Percentiles rank a stretch among this genome's conserved stretches.
These are phyloP conservation scores for Hortiboletus flavorubellus DNA, from an alignment of 768 basidiomycete species.

Conservation along the genomic window DNA sequence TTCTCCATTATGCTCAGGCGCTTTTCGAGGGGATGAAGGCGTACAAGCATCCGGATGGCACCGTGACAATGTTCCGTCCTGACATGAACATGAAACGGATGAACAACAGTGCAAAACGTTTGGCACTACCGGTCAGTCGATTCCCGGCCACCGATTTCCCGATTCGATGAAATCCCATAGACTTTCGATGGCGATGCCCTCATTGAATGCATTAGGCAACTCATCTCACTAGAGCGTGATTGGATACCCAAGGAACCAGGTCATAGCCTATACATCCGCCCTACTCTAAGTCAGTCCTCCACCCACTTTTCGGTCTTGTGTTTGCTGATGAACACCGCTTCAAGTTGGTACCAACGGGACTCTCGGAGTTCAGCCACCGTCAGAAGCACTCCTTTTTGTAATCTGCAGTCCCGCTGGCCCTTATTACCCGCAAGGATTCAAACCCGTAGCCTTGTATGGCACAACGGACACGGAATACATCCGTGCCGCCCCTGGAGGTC, in stretches of 20 bases:
- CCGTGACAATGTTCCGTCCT: conserved; percentile 83
- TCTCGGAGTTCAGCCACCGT: conserved; percentile 54
- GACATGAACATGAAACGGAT: conserved; percentile 98
- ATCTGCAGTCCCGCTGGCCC: conserved; percentile 68
- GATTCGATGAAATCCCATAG: conserved; percentile 35
- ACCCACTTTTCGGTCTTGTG: background rate
- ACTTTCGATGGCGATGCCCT: conserved; percentile 76
- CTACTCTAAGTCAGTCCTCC: conserved; percentile 57
- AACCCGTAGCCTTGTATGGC: conserved; percentile 83
- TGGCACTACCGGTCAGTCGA: conserved; percentile 67
- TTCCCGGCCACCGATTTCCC: background rate
- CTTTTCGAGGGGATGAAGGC: conserved; percentile 96
- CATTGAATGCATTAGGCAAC: conserved; percentile 78
- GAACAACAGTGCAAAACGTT: conserved; percentile 76
- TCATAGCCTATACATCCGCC: conserved; percentile 89
- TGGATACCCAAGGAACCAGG: conserved; percentile 92
- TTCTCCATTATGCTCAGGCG: conserved; percentile 90
- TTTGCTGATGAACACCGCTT: conserved; percentile 4
- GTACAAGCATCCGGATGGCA: conserved; percentile 70
- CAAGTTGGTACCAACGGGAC: conserved; percentile 66
- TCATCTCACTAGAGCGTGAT: conserved; percentile 76
- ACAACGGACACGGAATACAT: conserved; percentile 67
- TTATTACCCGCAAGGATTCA: conserved; percentile 85
- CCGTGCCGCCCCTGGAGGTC: conserved; percentile 83
- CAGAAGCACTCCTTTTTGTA: conserved; percentile 63